Evolutionary conservation across 2,329 filamentous ascomycete genomes (phyloP).

Genomic region (Ascosphaera apis): DNA sequence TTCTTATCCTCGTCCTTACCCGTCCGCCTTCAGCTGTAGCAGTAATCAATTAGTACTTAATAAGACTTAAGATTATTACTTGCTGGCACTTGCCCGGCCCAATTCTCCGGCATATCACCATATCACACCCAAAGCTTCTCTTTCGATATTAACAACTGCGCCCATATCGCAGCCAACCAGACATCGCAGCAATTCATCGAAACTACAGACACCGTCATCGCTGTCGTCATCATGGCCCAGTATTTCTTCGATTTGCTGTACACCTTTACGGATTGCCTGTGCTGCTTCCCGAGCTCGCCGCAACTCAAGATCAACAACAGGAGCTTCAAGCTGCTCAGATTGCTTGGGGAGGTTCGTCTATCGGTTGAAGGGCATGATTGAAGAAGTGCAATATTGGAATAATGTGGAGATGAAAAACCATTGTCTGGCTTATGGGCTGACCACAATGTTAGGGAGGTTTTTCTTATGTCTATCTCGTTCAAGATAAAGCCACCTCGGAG

Average conservation of each 20-base stretch:
- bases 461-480: conserved; percentile 95
- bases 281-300: conserved; percentile 84
- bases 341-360: conserved; percentile 60
- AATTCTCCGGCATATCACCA: too few relatives aligned
- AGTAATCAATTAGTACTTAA: too few relatives aligned
- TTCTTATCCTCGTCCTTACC: too few relatives aligned
- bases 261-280: conserved; percentile 82
- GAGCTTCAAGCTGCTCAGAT: conserved; percentile 83
- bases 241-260: conserved; percentile 75
- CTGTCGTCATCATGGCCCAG: conserved; percentile 53
- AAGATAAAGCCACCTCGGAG: conserved; percentile 63
- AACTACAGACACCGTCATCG: conserved; percentile 15
- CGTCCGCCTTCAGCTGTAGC: too few relatives aligned
- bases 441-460: conserved; percentile 51
- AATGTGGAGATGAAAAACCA: conserved; percentile 1
- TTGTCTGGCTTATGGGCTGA: conserved; percentile 4
- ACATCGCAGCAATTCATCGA: not conserved
- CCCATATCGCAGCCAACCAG: not conserved
- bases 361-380: not conserved
- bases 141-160: not conserved
- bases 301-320: conserved; percentile 87
- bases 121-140: too few relatives aligned
- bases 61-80: too few relatives aligned
- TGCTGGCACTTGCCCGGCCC: too few relatives aligned
- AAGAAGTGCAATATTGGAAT: not conserved